Base-by-base conservation (phyloP, 495 filamentous ascomycete genomes). In the Viridothelium virens region DNA sequence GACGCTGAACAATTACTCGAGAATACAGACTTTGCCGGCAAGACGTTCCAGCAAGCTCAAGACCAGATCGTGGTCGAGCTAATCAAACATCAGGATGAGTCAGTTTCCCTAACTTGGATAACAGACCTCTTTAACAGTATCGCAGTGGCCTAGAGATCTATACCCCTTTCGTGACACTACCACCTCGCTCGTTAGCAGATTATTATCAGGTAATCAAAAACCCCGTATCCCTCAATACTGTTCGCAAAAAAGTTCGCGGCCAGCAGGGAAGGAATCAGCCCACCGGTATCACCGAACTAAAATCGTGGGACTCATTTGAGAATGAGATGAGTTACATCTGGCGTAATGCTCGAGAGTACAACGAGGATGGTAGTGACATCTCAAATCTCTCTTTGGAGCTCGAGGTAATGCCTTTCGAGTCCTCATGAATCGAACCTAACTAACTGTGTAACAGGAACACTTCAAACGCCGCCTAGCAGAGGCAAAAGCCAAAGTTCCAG, bases 331-430 rank as follows among this genome's bases (percentile, higher is more conserved):
- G 82, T 68, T 83, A 87, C 64, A 87, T 96, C 38, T 95, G 91
- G 89, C 83, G 81, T 46, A 96, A 96, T 77, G 92, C 92, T 3
- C 85, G 87, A 62, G 83, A 86, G 38, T 96, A 92, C 76, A 96
- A 96, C 70, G 91, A 95, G 71, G 91, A 95, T 70, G 89, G 83
- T 2, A 96, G 92, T 70, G 85, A 87, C 16, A 89, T 96, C 47
- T 87, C 82, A 62, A 77, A 81, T 25, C 79, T 91, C 65, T 90
- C 90, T 25, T 84, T 84, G 25, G 82, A 90, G 39, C 82, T 96
- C 12, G 84, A 95, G 83, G 91, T 90, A 79, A 63, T 82, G 56
- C 37, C 59, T n/a, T 63, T 34, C 31, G 50, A 31, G 34, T 41
- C 41, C 38, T 47, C 2, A 9, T 61, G 37, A 39, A 59, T 36